Percentiles rank a stretch among this genome's conserved stretches.
These are phyloP conservation scores for Chloranthus sessilifolius DNA, from an alignment of 164 flowering plant genomes.

Conservation along the genomic window DNA sequence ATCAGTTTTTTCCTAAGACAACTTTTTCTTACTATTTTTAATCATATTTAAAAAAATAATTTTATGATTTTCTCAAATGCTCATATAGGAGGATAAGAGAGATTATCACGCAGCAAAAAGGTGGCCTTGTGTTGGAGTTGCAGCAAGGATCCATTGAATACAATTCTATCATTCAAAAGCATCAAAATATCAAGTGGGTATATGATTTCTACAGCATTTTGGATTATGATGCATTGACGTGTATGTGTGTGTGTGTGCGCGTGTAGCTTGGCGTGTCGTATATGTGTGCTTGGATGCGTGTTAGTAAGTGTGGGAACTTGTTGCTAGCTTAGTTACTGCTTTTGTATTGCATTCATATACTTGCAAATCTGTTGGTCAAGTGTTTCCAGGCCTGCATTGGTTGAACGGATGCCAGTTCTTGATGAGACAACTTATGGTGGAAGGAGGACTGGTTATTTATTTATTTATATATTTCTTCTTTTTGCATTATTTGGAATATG, in stretches of 20 bases:
- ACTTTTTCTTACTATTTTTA: too few relatives aligned
- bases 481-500: too few relatives aligned
- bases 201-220: background rate
- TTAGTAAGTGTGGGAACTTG: too few relatives aligned
- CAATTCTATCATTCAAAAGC: slow-evolving; percentile 75
- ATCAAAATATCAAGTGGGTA: slow-evolving; percentile 77
- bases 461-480: too few relatives aligned
- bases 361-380: slow-evolving; percentile 15
- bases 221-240: too few relatives aligned
- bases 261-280: too few relatives aligned
- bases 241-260: too few relatives aligned
- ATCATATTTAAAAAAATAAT: too few relatives aligned
- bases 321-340: too few relatives aligned
- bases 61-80: slow-evolving; percentile 4
- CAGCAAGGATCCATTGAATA: slow-evolving; percentile 96
- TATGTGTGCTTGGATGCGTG: too few relatives aligned
- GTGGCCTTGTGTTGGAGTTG: slow-evolving; percentile 84
- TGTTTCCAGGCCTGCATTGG: slow-evolving; percentile 59
- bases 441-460: slow-evolving; percentile 72
- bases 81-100: slow-evolving; percentile 69
- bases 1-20: too few relatives aligned
- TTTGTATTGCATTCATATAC: too few relatives aligned
- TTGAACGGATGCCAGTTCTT: slow-evolving; percentile 97
- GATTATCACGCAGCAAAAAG: slow-evolving; percentile 56
- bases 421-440: slow-evolving; percentile 87